Percentiles rank a stretch among this genome's conserved stretches.
phyloP scores from a whole-genome alignment of 2,329 filamentous ascomycete genomes.

The Rosellinia necatrix region DNA sequence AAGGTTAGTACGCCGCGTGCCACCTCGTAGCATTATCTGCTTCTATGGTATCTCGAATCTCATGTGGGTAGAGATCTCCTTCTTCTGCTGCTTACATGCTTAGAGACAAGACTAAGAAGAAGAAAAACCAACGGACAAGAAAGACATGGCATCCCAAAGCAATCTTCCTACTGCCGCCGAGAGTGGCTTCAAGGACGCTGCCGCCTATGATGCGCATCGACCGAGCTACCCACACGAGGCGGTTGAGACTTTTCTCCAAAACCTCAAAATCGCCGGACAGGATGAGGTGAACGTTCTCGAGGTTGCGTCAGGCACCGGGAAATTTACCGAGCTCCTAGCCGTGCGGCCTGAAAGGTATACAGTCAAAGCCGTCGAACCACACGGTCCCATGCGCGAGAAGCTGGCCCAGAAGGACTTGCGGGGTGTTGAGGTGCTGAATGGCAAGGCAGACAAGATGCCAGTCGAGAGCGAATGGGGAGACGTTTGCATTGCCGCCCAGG shows the following conservation, averaged over 20 bases:
- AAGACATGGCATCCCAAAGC: conserved; percentile 29
- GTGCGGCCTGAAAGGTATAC: conserved; percentile 62
- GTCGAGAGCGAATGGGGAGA: conserved; percentile 64
- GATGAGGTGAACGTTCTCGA: conserved; percentile 60
- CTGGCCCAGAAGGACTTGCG: conserved; percentile 62
- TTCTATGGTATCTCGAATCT: not conserved
- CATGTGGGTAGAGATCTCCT: not conserved
- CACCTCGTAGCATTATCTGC: not conserved
- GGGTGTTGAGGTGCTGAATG: conserved; percentile 60
- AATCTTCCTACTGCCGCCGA: conserved; percentile 42
- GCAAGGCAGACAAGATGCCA: conserved; percentile 62
- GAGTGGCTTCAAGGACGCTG: conserved; percentile 70
- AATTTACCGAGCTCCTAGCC: conserved; percentile 69
- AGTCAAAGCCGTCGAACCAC: conserved; percentile 67
- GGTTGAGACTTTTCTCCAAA: conserved; percentile 60
- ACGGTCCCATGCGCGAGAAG: conserved; percentile 67
- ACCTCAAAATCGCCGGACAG: conserved; percentile 55
- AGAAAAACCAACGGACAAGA: not conserved
- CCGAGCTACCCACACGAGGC: conserved; percentile 67
- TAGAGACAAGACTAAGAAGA: not conserved
- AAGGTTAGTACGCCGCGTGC: too few relatives aligned
- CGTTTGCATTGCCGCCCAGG: conserved; percentile 70
- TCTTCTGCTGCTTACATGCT: not conserved
- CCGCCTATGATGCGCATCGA: conserved; percentile 68
- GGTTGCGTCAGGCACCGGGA: conserved; percentile 71